Base-by-base conservation (phyloP, 768 basidiomycete genomes). In the Boletellus ananiceps region DNA sequence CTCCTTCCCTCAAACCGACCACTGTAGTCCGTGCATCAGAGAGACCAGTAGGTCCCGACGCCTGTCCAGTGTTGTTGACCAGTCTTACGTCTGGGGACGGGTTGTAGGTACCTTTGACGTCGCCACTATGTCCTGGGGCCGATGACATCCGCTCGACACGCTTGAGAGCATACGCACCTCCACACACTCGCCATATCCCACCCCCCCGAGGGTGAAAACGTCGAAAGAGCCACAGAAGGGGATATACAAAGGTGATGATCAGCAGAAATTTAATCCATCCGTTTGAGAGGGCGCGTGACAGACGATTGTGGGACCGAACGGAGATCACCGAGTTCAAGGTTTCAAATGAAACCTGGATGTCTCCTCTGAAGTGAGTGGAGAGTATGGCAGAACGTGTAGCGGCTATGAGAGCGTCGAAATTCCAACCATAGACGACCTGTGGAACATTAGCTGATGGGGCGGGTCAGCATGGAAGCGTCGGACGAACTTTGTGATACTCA, bases 221-320 rank as follows among this genome's bases (percentile, higher is more conserved):
- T 62, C 82, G 81, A 67, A 80, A 89, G 4, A 92, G 66, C 88
- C 88, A 92, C 53, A 92, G 75, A 64, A 89, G 82, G 0, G 88
- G 89, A 60, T 81, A 92, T 50, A 93, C 74, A 50, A 90, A 65
- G 12, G 83, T 73, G 49, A 91, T 70, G 58, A 83, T 81, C 18
- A 83, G 74, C 12, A 92, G 61, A 56, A 86, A 74, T 56, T 81
- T 83, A 59, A 91, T 66, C 81, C 84, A 90, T 52, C 74, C 76
- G 56, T 82, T 83, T 23, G 83, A 84, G 36, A 90, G 77, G 55
- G 78, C 75, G 40, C 84, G 74, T 5, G 88, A 82, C 50, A 92
- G 71, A 39, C 57, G 57, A 64, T 83, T 88, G 54, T 83, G 70
- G 0, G 91, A 82, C 16, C 86, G 78, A 47, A 93, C 74, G 57